A percentile compares a stretch with the other conserved stretches of the same genome.
These are phyloP conservation scores for Suhomyces sp. DNA, from an alignment of 805 yeast species.

Conservation along the genomic window DNA sequence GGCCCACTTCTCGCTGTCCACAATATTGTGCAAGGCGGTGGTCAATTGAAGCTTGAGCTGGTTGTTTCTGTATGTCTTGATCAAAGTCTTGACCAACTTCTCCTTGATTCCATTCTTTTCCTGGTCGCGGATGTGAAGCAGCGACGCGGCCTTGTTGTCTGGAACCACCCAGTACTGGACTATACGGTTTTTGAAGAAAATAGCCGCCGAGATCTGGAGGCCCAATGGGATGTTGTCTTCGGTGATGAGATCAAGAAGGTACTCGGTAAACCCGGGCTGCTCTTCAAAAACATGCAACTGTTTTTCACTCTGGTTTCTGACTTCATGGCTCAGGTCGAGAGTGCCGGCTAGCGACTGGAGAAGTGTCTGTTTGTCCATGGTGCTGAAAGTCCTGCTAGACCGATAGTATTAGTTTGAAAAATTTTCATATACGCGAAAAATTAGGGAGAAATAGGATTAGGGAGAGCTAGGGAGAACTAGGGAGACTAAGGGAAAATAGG, in stretches of 20 bases:
- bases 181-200: constrained; percentile 43
- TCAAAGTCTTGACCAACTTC: constrained; percentile 41
- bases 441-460: not conserved
- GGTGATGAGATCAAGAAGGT: constrained; percentile 47
- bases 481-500: not conserved
- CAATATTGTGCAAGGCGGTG: constrained; percentile 53
- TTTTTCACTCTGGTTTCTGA: constrained; percentile 53
- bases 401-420: not conserved
- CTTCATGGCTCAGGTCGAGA: constrained; percentile 47
- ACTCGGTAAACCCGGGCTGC: constrained; percentile 56
- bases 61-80: constrained; percentile 30
- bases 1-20: constrained; percentile 48
- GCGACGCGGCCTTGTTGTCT: constrained; percentile 25
- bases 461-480: not conserved
- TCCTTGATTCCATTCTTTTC: constrained; percentile 38
- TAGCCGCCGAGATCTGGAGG: constrained; percentile 41
- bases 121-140: constrained; percentile 24
- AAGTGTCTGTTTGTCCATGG: constrained; percentile 50
- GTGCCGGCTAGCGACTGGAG: constrained; percentile 52
- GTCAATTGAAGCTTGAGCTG: constrained; percentile 55
- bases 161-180: constrained; percentile 37
- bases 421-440: not conserved
- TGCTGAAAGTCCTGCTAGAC: constrained; percentile 2
- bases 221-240: constrained; percentile 46
- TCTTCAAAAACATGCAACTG: constrained; percentile 51